These are phyloP conservation scores for Lactifluus piperatus DNA, from an alignment of 768 basidiomycete species.

Conservation along the genomic window DNA sequence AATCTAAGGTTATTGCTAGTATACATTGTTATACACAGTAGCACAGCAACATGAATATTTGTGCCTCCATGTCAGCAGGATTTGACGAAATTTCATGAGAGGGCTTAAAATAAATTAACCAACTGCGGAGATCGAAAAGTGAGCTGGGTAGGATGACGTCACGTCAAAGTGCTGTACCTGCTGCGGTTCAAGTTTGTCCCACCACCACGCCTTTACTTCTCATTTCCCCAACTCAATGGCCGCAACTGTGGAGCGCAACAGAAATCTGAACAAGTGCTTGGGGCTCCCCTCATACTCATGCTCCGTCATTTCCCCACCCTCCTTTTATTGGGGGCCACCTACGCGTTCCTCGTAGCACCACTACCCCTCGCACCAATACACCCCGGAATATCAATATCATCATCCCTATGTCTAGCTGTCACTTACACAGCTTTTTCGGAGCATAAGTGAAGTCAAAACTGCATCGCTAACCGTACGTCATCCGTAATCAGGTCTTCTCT, in stretches of 20 bases:
- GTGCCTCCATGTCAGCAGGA: not conserved
- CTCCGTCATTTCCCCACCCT: not conserved
- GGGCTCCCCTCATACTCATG: too few species aligned
- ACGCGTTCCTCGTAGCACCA: not conserved
- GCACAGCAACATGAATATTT: too few species aligned
- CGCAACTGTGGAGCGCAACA: not conserved
- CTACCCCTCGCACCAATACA: not conserved
- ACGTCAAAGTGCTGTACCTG: not conserved
- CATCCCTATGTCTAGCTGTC: too few species aligned
- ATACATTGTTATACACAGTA: too few species aligned
- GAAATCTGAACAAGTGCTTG: too few species aligned
- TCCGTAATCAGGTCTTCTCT: not conserved
- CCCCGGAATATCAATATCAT: too few species aligned
- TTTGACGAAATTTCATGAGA: not conserved
- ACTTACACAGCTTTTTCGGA: not conserved
- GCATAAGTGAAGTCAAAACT: not conserved
- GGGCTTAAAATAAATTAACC: too few species aligned
- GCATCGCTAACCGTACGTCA: not conserved
- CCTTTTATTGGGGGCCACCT: not conserved
- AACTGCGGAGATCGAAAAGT: conserved; percentile 1
- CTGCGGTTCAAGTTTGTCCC: too few species aligned
- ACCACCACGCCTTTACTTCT: too few species aligned
- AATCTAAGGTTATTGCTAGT: too few species aligned
- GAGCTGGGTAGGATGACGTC: not conserved
- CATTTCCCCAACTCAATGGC: not conserved